A percentile compares a stretch with the other conserved stretches of the same genome.
Evolutionary conservation across 2,329 filamentous ascomycete species (phyloP).

Genomic region (Chaetomiaceae sp.): DNA sequence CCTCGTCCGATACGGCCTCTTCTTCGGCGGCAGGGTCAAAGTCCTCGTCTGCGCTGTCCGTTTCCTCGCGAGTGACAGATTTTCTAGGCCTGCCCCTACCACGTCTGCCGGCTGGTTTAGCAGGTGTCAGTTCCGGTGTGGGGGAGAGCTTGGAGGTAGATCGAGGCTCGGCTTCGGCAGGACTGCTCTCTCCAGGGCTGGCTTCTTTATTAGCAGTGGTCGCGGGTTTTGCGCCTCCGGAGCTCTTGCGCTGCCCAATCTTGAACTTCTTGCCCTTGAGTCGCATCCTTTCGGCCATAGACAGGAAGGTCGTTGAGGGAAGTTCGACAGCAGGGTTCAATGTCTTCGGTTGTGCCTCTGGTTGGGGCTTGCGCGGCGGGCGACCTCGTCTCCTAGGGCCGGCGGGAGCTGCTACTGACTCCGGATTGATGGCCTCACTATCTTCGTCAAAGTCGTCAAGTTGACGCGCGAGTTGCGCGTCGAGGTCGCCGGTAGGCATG

Average conservation of each 20-base stretch:
- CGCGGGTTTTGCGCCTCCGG: constrained; percentile 1
- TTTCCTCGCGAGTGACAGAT: neutral
- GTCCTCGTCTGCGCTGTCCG: constrained; percentile 18
- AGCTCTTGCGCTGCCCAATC: constrained; percentile 40
- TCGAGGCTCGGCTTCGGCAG: neutral
- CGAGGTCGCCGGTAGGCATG: constrained; percentile 27
- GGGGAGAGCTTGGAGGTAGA: neutral
- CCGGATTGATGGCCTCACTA: constrained; percentile 23
- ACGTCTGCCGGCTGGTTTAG: neutral
- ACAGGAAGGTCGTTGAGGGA: constrained; percentile 40
- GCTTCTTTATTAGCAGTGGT: neutral
- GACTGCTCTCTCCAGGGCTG: neutral
- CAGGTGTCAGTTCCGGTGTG: neutral
- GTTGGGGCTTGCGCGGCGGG: constrained; percentile 28
- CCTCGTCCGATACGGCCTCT: constrained; percentile 22
- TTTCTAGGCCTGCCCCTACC: neutral
- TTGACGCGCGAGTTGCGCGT: constrained; percentile 34
- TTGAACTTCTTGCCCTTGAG: constrained; percentile 51
- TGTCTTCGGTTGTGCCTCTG: neutral
- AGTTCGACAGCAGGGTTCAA: constrained; percentile 14
- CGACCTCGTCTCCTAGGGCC: constrained; percentile 33
- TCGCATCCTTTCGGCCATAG: constrained; percentile 55
- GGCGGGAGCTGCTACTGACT: neutral
- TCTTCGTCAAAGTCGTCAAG: constrained; percentile 28
- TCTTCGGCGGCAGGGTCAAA: constrained; percentile 24